These are phyloP conservation scores for Penicillium psychrosexuale DNA, from an alignment of 2,329 filamentous ascomycete genomes.

Conservation along the genomic window DNA sequence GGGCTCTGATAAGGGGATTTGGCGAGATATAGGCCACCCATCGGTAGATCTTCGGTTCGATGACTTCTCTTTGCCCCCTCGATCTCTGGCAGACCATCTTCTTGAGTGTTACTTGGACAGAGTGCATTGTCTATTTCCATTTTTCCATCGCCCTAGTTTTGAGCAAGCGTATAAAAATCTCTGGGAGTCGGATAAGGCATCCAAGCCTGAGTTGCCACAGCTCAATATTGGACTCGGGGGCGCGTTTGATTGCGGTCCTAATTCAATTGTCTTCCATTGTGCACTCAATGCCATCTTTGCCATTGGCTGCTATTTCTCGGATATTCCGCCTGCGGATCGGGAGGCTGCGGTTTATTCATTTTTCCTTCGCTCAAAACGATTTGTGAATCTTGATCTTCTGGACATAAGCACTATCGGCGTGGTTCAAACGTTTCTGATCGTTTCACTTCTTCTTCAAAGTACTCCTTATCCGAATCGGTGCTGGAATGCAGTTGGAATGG, in stretches of 20 bases:
- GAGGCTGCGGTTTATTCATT: constrained; percentile 33
- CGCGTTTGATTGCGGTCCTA: constrained; percentile 29
- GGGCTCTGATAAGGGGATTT: constrained; percentile 10
- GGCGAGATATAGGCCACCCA: constrained; percentile 13
- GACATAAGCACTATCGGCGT: constrained; percentile 39
- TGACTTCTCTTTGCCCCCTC: constrained; percentile 42
- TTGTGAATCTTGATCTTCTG: constrained; percentile 41
- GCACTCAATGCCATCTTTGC: constrained; percentile 47
- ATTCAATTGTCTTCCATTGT: constrained; percentile 42
- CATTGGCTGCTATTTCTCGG: constrained; percentile 42
- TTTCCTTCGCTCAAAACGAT: constrained; percentile 34
- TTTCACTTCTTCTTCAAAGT: constrained; percentile 42
- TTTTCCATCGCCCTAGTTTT: constrained; percentile 46
- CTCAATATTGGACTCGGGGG: constrained; percentile 38
- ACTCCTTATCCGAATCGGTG: constrained; percentile 43
- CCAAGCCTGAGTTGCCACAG: constrained; percentile 16
- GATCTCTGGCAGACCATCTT: constrained; percentile 43
- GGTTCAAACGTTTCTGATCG: constrained; percentile 43
- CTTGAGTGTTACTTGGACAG: constrained; percentile 40
- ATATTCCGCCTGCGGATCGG: constrained; percentile 29
- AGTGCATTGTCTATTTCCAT: constrained; percentile 46
- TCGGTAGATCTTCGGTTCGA: constrained; percentile 22
- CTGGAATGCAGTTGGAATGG: constrained; percentile 46
- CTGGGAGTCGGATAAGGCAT: constrained; percentile 31
- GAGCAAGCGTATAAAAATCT: constrained; percentile 41